Conservation (phyloP, 371 early-diverging fungal genomes). For the Mortierella sp. region DNA sequence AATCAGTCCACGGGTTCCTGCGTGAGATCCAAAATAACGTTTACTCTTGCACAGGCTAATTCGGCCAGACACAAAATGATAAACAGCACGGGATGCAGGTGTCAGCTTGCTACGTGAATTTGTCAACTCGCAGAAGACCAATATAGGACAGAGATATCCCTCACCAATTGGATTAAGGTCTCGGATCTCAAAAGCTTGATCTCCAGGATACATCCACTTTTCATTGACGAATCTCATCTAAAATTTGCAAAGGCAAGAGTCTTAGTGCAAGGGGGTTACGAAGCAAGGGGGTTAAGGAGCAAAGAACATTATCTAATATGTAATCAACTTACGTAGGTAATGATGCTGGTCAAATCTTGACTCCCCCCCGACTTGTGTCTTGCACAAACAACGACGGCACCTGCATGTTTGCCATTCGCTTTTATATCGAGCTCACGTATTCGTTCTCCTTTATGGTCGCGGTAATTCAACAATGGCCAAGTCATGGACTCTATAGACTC, state of each 20-base stretch:
- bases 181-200: constrained; percentile 17
- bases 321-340: constrained; percentile 20
- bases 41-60: constrained; percentile 21
- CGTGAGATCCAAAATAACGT: constrained; percentile 9
- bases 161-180: constrained; percentile 19
- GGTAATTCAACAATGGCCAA: constrained; percentile 24
- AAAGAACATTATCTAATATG: background rate
- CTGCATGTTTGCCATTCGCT: constrained; percentile 10
- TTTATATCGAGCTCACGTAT: constrained; percentile 20
- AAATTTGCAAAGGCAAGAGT: background rate
- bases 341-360: background rate
- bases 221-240: constrained; percentile 25
- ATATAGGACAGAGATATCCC: constrained; percentile 21
- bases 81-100: constrained; percentile 12
- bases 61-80: constrained; percentile 27
- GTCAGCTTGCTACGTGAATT: constrained; percentile 27
- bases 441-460: constrained; percentile 14
- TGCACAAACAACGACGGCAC: constrained; percentile 18
- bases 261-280: constrained; percentile 6
- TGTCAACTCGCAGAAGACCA: constrained; percentile 25
- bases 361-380: constrained; percentile 18
- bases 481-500: constrained; percentile 12
- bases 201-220: constrained; percentile 22
- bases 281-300: no score
- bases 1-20: constrained; percentile 18